Percentiles rank a stretch among this genome's conserved stretches.
These are phyloP conservation scores for Stachybotrys elegans DNA, from an alignment of 2,329 filamentous ascomycete genomes.

Conservation along the genomic window DNA sequence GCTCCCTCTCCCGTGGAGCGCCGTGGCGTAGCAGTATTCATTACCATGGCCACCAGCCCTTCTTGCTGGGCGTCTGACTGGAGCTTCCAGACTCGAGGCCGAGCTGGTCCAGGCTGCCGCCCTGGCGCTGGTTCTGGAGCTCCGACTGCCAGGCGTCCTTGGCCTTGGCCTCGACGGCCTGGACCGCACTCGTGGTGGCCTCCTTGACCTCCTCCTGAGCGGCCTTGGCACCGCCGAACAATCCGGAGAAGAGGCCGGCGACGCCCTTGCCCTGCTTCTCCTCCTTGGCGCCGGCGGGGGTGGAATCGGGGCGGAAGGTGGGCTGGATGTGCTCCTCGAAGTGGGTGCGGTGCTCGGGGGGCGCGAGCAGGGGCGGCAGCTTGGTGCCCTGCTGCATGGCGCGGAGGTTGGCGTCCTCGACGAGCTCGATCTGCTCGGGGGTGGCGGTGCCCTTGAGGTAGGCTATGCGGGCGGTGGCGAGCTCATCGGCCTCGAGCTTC, in stretches of 20 bases:
- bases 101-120: slow-evolving; percentile 46
- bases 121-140: slow-evolving; percentile 43
- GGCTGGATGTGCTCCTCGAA: slow-evolving; percentile 30
- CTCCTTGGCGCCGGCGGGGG: slow-evolving; percentile 13
- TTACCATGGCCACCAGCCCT: slow-evolving; percentile 44
- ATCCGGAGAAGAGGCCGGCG: slow-evolving; percentile 26
- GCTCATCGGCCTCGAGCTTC: slow-evolving; percentile 47
- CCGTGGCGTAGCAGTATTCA: not conserved
- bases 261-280: slow-evolving; percentile 30
- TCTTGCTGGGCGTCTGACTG: slow-evolving; percentile 30
- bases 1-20: no score
- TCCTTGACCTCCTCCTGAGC: slow-evolving; percentile 10
- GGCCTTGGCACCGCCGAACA: slow-evolving; percentile 17
- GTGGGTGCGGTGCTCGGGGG: slow-evolving; percentile 33
- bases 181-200: slow-evolving; percentile 14
- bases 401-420: slow-evolving; percentile 50
- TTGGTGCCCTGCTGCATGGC: slow-evolving; percentile 40
- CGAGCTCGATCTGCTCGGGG: slow-evolving; percentile 49
- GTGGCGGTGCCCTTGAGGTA: slow-evolving; percentile 55
- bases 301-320: slow-evolving; percentile 19
- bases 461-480: slow-evolving; percentile 53
- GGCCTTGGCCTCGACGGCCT: slow-evolving; percentile 31
- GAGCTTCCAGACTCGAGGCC: slow-evolving; percentile 29
- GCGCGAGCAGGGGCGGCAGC: slow-evolving; percentile 46
- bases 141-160: slow-evolving; percentile 42